phyloP scores from a whole-genome alignment of 139 green algal genomes.

The Haematococcus sp. region DNA sequence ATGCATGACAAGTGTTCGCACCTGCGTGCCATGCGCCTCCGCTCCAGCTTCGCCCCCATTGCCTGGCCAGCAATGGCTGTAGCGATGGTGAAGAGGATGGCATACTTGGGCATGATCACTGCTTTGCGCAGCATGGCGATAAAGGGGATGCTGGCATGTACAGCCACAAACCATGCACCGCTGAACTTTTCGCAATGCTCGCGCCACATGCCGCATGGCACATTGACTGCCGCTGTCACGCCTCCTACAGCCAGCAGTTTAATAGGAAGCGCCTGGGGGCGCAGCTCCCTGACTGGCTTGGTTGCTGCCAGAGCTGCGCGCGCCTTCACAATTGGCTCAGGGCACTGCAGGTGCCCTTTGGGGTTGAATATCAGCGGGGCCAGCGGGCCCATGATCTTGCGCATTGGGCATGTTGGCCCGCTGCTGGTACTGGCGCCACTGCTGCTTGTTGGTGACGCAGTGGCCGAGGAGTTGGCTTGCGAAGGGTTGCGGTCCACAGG shows the following conservation, averaged over 20 bases:
- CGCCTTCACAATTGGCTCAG: conserved; percentile 66
- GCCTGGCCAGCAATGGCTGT: conserved; percentile 57
- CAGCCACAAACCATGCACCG: conserved; percentile 79
- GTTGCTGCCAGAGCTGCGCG: conserved; percentile 66
- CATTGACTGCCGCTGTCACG: conserved; percentile 60
- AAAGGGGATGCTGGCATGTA: conserved; percentile 87
- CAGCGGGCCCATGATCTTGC: conserved; percentile 54
- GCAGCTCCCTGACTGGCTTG: conserved; percentile 61
- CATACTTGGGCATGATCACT: conserved; percentile 65
- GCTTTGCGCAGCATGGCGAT: conserved; percentile 85
- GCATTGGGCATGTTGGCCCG: conserved; percentile 35
- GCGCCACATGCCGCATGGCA: conserved; percentile 77
- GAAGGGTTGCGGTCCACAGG: not conserved
- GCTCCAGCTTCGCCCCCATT: conserved; percentile 35
- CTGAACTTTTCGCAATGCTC: conserved; percentile 88
- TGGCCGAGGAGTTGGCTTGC: not conserved
- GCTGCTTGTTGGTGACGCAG: not conserved
- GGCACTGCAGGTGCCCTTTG: conserved; percentile 62
- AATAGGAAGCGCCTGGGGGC: conserved; percentile 60
- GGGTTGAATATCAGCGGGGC: conserved; percentile 41
- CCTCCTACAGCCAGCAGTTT: conserved; percentile 57
- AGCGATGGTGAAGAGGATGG: conserved; percentile 64
- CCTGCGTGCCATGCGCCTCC: conserved; percentile 19
- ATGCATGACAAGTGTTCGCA: no score
- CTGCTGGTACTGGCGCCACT: not conserved